Evolutionary conservation across 805 yeast genomes (phyloP).

Genomic region (Barnettozyma siamensis): DNA sequence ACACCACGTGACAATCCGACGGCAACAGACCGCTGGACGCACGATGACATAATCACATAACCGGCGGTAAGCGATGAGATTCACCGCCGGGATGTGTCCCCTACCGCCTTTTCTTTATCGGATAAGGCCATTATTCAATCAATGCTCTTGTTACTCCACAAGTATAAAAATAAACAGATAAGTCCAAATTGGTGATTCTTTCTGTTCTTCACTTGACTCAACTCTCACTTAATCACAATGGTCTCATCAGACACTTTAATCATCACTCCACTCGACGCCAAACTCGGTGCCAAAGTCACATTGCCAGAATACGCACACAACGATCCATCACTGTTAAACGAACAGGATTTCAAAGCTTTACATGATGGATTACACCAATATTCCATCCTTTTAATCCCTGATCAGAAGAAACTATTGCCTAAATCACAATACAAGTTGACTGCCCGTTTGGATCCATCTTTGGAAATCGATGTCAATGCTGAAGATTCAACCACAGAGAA

Average conservation of each 20-base stretch:
- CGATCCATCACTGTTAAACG: slow-evolving; percentile 66
- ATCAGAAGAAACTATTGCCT: slow-evolving; percentile 63
- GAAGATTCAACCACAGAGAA: slow-evolving; percentile 39
- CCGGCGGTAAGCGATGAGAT: no score
- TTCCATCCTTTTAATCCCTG: slow-evolving; percentile 71
- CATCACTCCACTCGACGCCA: slow-evolving; percentile 27
- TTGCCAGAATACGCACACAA: slow-evolving; percentile 59
- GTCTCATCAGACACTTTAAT: slow-evolving; percentile 5
- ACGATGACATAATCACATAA: no score
- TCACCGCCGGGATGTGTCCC: no score
- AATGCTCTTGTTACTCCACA: no score
- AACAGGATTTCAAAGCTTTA: slow-evolving; percentile 56
- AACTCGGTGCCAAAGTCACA: slow-evolving; percentile 63
- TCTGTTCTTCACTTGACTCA: neutral
- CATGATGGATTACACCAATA: slow-evolving; percentile 61
- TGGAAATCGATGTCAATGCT: slow-evolving; percentile 4
- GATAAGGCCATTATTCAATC: no score
- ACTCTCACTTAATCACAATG: slow-evolving; percentile 4
- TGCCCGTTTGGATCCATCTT: slow-evolving; percentile 69
- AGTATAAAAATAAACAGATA: no score
- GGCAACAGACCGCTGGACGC: no score
- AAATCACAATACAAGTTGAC: slow-evolving; percentile 72
- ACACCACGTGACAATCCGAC: no score
- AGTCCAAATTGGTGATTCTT: neutral
- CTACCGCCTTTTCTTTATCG: no score